Evolutionary conservation across 2,329 filamentous ascomycete genomes (phyloP).

Genomic region (Diaporthe sp.): DNA sequence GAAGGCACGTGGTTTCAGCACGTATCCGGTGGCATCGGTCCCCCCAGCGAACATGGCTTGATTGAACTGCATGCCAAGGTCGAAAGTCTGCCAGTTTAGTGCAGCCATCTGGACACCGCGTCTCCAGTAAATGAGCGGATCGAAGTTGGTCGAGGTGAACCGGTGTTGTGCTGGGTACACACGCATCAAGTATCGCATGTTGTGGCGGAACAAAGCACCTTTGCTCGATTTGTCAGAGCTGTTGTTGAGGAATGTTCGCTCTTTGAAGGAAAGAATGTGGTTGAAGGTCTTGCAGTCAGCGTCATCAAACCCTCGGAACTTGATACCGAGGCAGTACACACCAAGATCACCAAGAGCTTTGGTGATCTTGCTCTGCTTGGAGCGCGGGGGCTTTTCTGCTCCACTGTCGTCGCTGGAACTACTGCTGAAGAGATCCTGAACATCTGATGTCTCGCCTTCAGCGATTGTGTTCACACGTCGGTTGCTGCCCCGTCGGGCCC

Average conservation of each 20-base stretch:
- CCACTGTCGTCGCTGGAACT: conserved; percentile 83
- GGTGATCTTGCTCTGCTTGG: conserved; percentile 85
- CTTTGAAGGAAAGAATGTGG: conserved; percentile 95
- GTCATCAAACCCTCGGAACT: conserved; percentile 84
- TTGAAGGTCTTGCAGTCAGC: conserved; percentile 88
- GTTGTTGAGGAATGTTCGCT: conserved; percentile 86
- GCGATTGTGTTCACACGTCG: conserved; percentile 69
- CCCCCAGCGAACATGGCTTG: conserved; percentile 97
- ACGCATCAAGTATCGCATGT: conserved; percentile 90
- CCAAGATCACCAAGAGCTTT: conserved; percentile 87
- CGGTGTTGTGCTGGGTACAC: conserved; percentile 90
- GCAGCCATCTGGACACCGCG: conserved; percentile 98
- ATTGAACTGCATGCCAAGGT: conserved; percentile 95
- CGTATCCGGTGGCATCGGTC: conserved; percentile 88
- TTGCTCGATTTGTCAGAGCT: conserved; percentile 83
- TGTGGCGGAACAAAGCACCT: conserved; percentile 86
- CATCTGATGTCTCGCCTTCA: conserved; percentile 59
- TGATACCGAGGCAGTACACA: conserved; percentile 80
- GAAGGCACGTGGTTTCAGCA: conserved; percentile 90
- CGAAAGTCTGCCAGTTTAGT: conserved; percentile 98
- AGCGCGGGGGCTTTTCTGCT: conserved; percentile 64
- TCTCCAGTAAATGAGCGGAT: conserved; percentile 93
- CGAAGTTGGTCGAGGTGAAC: conserved; percentile 91
- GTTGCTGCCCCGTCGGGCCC: conserved; percentile 61
- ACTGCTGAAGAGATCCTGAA: conserved; percentile 67